Base-by-base conservation (phyloP, 257 asterid genomes). In the Plantago major region DNA sequence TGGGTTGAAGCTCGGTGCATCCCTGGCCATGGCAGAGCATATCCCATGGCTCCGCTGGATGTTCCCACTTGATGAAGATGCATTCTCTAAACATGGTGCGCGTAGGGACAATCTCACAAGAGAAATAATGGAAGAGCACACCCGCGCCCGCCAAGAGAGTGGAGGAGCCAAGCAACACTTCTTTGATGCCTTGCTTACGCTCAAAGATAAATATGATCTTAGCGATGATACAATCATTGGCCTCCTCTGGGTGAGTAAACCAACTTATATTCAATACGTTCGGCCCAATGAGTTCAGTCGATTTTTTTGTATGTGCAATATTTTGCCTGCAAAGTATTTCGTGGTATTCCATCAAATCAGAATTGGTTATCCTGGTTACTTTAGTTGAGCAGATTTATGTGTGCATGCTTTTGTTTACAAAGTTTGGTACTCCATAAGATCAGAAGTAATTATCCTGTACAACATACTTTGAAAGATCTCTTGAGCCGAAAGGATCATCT, bases 31-130 rank as follows among this genome's bases (percentile, higher is more conserved):
- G 81, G 83, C 90, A 0, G 91, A 85, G 81, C 91, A 83, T 69
- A 83, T 88, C 58, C 87, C 79, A 6, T 85, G 96, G 96, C 89
- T 88, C 7, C 81, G 94, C 44, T 81, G 91, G 91, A 76, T 88
- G 84, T 81, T 76, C 70, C 86, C 85, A 18, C 63, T 88, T 49
- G 84, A 82, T 18, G 88, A 85, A 57, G 91, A 80, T 5, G 91
- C 86, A 0, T 78, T 80, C 47, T 48, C 83, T 45, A 82, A 83
- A 59, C 96, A 85, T 11, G 86, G 79, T 26, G 82, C 72, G 2
- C 84, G 79, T 3, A 74, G 85, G 68, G 94, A 85, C 74, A 69
- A 72, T 30, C 86, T 85, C 16, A 83, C 94, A 9, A 78, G 78
- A 30, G 83, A 76, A 11, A 83, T 85, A 17, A 79, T 81, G 94